Evolutionary conservation across 768 basidiomycete genomes (phyloP).

Genomic region (Mycena vulgaris): DNA sequence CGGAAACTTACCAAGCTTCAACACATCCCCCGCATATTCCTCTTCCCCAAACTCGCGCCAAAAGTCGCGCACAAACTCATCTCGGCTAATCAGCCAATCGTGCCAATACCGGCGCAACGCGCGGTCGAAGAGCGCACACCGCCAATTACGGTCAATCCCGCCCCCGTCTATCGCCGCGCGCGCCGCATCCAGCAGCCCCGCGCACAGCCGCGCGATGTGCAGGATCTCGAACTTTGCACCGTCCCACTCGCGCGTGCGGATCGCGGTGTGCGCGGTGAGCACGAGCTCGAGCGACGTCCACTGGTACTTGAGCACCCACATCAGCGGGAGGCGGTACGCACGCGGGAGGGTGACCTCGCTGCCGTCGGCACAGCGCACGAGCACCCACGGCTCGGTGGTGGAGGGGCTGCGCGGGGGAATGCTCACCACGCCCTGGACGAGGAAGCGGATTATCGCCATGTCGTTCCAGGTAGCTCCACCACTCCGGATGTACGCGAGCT

Average conservation of each 20-base stretch:
- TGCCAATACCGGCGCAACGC: conserved; percentile 59
- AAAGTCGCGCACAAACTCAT: conserved; percentile 56
- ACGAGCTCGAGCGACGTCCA: conserved; percentile 4
- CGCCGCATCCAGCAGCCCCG: conserved; percentile 53
- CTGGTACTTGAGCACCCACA: conserved; percentile 24
- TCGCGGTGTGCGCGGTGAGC: conserved; percentile 8
- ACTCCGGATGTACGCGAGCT: conserved; percentile 12
- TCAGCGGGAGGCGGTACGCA: conserved; percentile 19
- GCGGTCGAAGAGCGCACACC: conserved; percentile 59
- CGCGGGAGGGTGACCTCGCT: conserved; percentile 3
- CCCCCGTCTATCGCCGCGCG: conserved; percentile 32
- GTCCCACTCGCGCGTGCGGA: conserved; percentile 56
- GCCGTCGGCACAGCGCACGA: neutral
- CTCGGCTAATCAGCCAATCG: conserved; percentile 58
- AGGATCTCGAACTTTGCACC: conserved; percentile 59
- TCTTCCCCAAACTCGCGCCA: conserved; percentile 60
- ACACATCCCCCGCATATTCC: conserved; percentile 56
- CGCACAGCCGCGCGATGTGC: conserved; percentile 57
- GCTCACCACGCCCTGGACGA: neutral
- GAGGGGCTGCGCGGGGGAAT: neutral
- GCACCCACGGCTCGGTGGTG: neutral
- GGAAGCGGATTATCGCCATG: conserved; percentile 7
- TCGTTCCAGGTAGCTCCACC: neutral
- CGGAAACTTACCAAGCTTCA: conserved; percentile 54
- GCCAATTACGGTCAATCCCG: conserved; percentile 54